Conservation (phyloP, 2,329 filamentous ascomycete genomes). For the Trichophyton simii region DNA sequence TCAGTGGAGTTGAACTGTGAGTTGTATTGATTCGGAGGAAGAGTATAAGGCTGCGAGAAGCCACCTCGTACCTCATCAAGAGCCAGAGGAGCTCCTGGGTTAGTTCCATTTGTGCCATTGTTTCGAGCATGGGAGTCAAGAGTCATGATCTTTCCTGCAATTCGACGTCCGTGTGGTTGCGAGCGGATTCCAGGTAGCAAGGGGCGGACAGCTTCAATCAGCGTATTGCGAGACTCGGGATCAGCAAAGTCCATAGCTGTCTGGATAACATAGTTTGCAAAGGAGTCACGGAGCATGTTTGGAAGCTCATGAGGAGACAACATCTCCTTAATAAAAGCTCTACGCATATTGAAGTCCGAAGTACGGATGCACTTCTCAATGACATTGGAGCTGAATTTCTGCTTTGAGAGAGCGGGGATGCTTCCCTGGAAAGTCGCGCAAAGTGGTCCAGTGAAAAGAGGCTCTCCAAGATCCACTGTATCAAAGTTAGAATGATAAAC, state of each 20-base stretch:
- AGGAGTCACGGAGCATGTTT: conserved; percentile 77
- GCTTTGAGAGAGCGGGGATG: conserved; percentile 63
- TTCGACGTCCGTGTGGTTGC: conserved; percentile 87
- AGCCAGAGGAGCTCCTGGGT: conserved; percentile 29
- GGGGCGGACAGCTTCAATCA: conserved; percentile 76
- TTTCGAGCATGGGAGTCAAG: conserved; percentile 34
- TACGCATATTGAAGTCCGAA: conserved; percentile 59
- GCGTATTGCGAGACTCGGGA: conserved; percentile 54
- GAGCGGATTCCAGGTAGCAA: conserved; percentile 73
- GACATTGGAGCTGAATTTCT: conserved; percentile 99
- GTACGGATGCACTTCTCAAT: conserved; percentile 93
- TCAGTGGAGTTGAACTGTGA: conserved; percentile 4
- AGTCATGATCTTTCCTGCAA: conserved; percentile 70
- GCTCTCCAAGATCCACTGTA: conserved; percentile 68
- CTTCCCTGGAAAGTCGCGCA: conserved; percentile 67
- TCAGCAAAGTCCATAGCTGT: conserved; percentile 83
- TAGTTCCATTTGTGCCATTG: conserved; percentile 27
- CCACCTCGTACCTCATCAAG: conserved; percentile 26
- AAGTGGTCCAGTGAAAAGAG: conserved; percentile 75
- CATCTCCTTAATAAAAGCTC: conserved; percentile 76
- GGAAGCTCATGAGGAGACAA: conserved; percentile 61
- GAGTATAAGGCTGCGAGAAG: conserved; percentile 19
- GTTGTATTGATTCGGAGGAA: conserved; percentile 18
- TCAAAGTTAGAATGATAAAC: not conserved
- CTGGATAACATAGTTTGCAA: conserved; percentile 96